These are phyloP conservation scores for Steccherinum ochraceum DNA, from an alignment of 768 basidiomycete species.

Conservation along the genomic window DNA sequence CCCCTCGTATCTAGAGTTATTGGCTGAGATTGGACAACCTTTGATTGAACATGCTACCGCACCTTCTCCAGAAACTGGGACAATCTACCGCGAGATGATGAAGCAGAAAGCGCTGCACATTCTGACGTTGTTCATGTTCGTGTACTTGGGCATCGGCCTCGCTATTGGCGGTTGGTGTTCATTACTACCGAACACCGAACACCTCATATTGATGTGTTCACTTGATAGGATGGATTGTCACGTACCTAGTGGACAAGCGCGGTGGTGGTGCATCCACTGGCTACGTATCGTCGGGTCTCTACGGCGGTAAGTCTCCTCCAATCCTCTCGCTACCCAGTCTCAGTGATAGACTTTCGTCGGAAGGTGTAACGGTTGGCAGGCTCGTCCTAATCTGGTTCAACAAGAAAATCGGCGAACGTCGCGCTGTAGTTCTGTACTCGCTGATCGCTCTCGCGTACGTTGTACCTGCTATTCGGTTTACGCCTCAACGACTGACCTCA, in stretches of 20 bases:
- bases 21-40: slow-evolving; percentile 45
- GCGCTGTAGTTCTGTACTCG: background rate
- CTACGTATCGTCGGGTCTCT: slow-evolving; percentile 46
- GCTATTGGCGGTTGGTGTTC: slow-evolving; percentile 27
- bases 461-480: slow-evolving; percentile 30
- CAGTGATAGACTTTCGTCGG: too few species aligned
- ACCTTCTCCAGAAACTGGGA: slow-evolving; percentile 15
- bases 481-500: slow-evolving; percentile 31
- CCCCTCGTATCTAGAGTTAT: slow-evolving; percentile 34
- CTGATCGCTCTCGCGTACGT: slow-evolving; percentile 29
- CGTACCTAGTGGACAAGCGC: slow-evolving; percentile 38
- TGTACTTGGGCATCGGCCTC: slow-evolving; percentile 34
- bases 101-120: slow-evolving; percentile 30
- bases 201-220: too few species aligned
- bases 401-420: slow-evolving; percentile 24
- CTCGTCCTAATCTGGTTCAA: slow-evolving; percentile 47
- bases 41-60: slow-evolving; percentile 26
- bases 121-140: slow-evolving; percentile 33
- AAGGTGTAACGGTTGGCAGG: slow-evolving; percentile 48
- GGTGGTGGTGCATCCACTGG: slow-evolving; percentile 42
- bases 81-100: slow-evolving; percentile 42
- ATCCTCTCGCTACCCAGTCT: too few species aligned
- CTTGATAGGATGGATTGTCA: slow-evolving; percentile 51
- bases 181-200: too few species aligned
- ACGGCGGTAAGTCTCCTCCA: slow-evolving; percentile 25